These are phyloP conservation scores for Solanum neorickii DNA, from an alignment of 257 asterid species.

Conservation along the genomic window DNA sequence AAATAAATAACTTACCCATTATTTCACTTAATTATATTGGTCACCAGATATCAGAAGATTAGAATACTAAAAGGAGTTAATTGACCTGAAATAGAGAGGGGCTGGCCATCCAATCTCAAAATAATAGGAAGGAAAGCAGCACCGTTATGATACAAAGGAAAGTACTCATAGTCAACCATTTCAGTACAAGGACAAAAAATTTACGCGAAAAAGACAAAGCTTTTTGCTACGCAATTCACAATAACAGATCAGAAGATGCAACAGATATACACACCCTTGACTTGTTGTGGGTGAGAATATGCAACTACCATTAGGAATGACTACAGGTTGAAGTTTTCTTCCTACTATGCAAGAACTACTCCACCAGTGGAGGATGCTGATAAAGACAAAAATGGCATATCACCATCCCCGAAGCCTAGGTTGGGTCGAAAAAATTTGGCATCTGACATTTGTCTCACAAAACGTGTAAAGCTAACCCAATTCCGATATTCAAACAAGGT, in stretches of 20 bases:
- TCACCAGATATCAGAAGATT: not conserved
- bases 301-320: not conserved
- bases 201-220: not conserved
- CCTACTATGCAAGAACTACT: slow-evolving; percentile 32
- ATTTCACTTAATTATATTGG: not conserved
- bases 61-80: not conserved
- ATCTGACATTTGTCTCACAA: slow-evolving; percentile 53
- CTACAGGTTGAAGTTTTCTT: slow-evolving; percentile 3
- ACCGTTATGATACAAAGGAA: not conserved
- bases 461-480: slow-evolving; percentile 52
- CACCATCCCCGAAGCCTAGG: slow-evolving; percentile 42
- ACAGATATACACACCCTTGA: slow-evolving; percentile 2
- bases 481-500: slow-evolving; percentile 36
- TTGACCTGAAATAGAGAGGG: not conserved
- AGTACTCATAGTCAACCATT: not conserved
- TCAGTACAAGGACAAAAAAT: not conserved
- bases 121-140: slow-evolving; percentile 29
- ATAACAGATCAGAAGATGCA: slow-evolving; percentile 5
- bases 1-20: not conserved
- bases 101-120: slow-evolving; percentile 25
- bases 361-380: slow-evolving; percentile 33
- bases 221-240: slow-evolving; percentile 7
- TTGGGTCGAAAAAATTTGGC: slow-evolving; percentile 27
- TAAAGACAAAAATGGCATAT: slow-evolving; percentile 17
- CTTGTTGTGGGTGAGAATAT: not conserved